Percentiles rank a stretch among this genome's conserved stretches.
Conservation (phyloP, 2,329 filamentous ascomycete species). For the Talaromyces sp. region DNA sequence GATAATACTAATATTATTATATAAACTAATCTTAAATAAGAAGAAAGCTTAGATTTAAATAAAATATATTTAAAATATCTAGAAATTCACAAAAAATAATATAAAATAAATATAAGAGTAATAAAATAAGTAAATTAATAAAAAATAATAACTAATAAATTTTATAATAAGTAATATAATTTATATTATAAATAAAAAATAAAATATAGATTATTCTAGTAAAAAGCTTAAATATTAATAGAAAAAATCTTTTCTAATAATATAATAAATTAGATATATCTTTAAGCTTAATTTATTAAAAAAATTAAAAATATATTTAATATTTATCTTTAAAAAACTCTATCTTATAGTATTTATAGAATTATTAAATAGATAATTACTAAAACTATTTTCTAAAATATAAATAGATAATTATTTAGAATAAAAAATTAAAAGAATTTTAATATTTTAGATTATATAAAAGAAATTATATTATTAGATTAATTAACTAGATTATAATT, state of each 20-base stretch:
- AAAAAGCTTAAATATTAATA: background rate
- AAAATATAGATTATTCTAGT: background rate
- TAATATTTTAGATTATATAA: background rate
- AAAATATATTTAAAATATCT: background rate
- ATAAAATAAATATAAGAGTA: background rate
- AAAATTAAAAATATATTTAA: background rate
- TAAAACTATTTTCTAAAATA: too few species aligned
- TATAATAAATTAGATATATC: background rate
- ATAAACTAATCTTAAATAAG: background rate
- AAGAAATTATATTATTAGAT: background rate
- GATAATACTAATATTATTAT: background rate
- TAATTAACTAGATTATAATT: background rate
- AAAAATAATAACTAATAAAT: background rate
- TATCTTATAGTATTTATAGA: background rate
- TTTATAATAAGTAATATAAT: background rate
- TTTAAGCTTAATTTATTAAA: background rate
- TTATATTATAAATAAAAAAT: background rate
- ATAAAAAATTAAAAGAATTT: background rate
- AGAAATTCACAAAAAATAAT: background rate
- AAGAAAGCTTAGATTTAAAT: background rate
- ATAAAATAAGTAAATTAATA: background rate
- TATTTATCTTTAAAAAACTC: background rate
- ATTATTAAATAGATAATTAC: background rate
- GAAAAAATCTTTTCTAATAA: background rate
- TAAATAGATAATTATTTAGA: background rate